A percentile compares a stretch with the other conserved stretches of the same genome.
These are phyloP conservation scores for Colletotrichum sp. DNA, from an alignment of 2,329 filamentous ascomycete genomes.

Conservation along the genomic window DNA sequence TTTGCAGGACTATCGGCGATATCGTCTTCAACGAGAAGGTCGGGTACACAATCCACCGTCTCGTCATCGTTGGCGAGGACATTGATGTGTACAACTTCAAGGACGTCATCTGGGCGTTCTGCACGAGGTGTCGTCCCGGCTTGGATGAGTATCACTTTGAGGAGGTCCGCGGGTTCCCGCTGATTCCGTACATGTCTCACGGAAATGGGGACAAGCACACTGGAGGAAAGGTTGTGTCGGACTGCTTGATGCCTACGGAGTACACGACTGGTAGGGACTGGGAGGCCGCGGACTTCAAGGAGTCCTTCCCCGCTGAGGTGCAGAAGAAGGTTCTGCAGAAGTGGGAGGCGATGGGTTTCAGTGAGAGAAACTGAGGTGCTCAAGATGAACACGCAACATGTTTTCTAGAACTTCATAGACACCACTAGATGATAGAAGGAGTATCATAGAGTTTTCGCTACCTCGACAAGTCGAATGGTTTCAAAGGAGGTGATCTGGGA, in stretches of 20 bases:
- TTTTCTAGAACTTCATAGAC: neutral
- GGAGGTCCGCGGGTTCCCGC: conserved; percentile 45
- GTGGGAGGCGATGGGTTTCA: neutral
- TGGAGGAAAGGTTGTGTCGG: conserved; percentile 52
- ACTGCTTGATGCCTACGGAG: conserved; percentile 46
- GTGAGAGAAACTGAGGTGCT: neutral
- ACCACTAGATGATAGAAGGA: neutral
- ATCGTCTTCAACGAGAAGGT: conserved; percentile 47
- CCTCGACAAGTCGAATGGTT: neutral
- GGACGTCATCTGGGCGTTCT: conserved; percentile 55
- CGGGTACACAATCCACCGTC: conserved; percentile 45
- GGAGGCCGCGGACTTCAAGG: conserved; percentile 34
- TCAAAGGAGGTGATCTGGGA: neutral
- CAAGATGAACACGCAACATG: rapidly evolving
- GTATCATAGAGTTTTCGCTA: neutral
- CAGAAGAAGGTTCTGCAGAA: conserved; percentile 35
- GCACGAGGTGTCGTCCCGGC: conserved; percentile 49
- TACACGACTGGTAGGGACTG: conserved; percentile 41
- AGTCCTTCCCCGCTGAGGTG: conserved; percentile 41
- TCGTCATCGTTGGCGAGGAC: conserved; percentile 53
- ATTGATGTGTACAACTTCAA: conserved; percentile 50
- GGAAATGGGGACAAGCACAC: conserved; percentile 27
- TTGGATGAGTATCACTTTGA: conserved; percentile 49
- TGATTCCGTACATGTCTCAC: conserved; percentile 52
- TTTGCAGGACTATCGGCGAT: conserved; percentile 45